A percentile compares a stretch with the other conserved stretches of the same genome.
Conservation (phyloP, 768 basidiomycete genomes). For the Butyriboletus loyo region DNA sequence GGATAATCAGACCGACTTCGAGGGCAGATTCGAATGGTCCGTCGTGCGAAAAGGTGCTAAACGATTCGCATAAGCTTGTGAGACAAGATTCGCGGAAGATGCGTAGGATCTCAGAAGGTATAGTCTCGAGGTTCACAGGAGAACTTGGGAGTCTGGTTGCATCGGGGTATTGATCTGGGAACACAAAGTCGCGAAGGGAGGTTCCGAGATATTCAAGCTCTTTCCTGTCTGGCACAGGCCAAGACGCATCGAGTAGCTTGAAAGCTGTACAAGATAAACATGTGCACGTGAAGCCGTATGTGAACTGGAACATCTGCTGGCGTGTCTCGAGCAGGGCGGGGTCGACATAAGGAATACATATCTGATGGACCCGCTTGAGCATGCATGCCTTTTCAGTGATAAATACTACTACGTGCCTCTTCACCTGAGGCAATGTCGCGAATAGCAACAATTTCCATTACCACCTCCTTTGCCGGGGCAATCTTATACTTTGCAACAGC, state of each 20-base stretch:
- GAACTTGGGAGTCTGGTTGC: conserved; percentile 23
- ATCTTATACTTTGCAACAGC: conserved; percentile 62
- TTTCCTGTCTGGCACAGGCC: conserved; percentile 34
- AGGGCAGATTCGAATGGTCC: conserved; percentile 53
- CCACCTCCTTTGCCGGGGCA: conserved; percentile 32
- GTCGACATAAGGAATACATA: conserved; percentile 74
- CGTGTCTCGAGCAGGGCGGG: conserved; percentile 67
- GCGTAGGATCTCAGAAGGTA: conserved; percentile 41
- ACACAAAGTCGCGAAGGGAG: conserved; percentile 40
- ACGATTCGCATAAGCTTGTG: conserved; percentile 53
- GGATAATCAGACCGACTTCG: conserved; percentile 50
- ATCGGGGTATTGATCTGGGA: conserved; percentile 27
- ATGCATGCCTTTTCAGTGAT: neutral
- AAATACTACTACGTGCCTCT: conserved; percentile 49
- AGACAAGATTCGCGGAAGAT: conserved; percentile 61
- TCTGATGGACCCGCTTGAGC: conserved; percentile 37
- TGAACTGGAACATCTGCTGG: conserved; percentile 52
- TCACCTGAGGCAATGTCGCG: conserved; percentile 53
- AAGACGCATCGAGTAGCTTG: conserved; percentile 35
- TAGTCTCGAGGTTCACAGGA: conserved; percentile 20
- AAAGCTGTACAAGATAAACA: conserved; percentile 58
- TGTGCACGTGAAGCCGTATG: conserved; percentile 66
- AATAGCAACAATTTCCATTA: conserved; percentile 67
- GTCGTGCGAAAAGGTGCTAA: conserved; percentile 70
- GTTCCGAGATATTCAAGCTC: conserved; percentile 18